Percentiles rank a stretch among this genome's conserved stretches.
Conservation (phyloP, 1,284 basidiomycete species). For the Boletus calvinii region DNA sequence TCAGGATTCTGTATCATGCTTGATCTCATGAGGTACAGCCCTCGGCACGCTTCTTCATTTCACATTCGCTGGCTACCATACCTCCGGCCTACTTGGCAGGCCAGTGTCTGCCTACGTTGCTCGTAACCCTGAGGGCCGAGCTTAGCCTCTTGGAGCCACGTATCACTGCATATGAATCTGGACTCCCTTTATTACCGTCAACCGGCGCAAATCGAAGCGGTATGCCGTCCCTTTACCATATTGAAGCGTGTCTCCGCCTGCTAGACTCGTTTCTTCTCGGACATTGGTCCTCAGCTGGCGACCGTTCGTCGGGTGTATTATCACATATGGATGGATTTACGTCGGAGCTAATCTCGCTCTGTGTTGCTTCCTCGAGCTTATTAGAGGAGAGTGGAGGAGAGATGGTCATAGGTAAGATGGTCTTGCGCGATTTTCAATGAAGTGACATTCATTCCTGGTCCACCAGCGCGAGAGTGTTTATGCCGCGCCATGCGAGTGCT, state of each 20-base stretch:
- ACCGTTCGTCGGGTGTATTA: constrained; percentile 7
- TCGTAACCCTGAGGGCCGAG: constrained; percentile 40
- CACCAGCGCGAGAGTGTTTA: constrained; percentile 46
- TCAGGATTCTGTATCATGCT: constrained; percentile 6
- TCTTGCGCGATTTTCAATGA: background rate
- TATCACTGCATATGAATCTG: constrained; percentile 41
- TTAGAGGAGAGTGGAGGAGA: constrained; percentile 25
- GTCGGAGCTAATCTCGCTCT: constrained; percentile 49
- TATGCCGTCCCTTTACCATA: constrained; percentile 43
- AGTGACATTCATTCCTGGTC: background rate
- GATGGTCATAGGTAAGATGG: constrained; percentile 15
- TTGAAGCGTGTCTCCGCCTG: constrained; percentile 57
- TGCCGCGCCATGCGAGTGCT: constrained; percentile 62
- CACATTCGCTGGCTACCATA: constrained; percentile 41
- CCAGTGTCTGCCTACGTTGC: constrained; percentile 37
- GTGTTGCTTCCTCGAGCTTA: constrained; percentile 39
- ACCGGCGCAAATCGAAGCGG: constrained; percentile 21
- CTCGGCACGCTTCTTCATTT: constrained; percentile 54
- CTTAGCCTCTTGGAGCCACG: constrained; percentile 40
- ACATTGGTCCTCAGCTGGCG: constrained; percentile 43
- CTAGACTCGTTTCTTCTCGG: constrained; percentile 62
- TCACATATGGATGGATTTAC: constrained; percentile 37
- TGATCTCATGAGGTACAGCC: constrained; percentile 39
- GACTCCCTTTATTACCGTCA: constrained; percentile 37
- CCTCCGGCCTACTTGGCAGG: constrained; percentile 35